Conservation (phyloP, 1,284 basidiomycete genomes). For the Cutaneotrichosporon mucoides region DNA sequence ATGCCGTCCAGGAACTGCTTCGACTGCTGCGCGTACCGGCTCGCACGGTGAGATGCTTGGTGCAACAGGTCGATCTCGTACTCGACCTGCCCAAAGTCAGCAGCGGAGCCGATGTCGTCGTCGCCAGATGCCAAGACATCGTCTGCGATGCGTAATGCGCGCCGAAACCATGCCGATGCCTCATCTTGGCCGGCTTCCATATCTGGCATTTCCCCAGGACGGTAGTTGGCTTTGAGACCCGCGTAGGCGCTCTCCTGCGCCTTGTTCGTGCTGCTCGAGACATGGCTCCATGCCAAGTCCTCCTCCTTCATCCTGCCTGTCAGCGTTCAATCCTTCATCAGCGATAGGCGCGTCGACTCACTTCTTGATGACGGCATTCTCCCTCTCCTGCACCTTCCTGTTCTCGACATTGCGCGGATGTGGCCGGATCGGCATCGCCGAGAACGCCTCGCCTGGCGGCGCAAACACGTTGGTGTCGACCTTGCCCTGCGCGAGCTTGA, state of each 20-base stretch:
- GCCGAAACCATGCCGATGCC: conserved; percentile 30
- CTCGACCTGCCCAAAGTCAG: conserved; percentile 45
- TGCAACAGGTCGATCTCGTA: conserved; percentile 47
- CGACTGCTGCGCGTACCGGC: conserved; percentile 44
- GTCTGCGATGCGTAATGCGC: conserved; percentile 34
- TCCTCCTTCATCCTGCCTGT: conserved; percentile 36
- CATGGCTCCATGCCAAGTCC: conserved; percentile 39
- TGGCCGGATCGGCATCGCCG: conserved; percentile 26
- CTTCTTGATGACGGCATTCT: conserved; percentile 33
- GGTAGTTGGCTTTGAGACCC: not conserved
- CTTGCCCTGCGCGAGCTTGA: conserved; percentile 37
- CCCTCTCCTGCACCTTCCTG: conserved; percentile 28
- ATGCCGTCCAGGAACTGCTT: conserved; percentile 48
- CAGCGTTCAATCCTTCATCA: not conserved
- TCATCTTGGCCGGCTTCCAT: conserved; percentile 19
- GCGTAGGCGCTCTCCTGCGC: too few species aligned
- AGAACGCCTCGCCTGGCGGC: conserved; percentile 21
- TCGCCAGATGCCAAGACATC: conserved; percentile 30
- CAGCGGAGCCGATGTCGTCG: conserved; percentile 22
- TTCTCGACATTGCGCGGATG: conserved; percentile 48
- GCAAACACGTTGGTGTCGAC: conserved; percentile 47
- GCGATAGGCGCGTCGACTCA: not conserved
- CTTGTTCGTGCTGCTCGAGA: conserved; percentile 33
- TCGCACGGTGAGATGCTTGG: conserved; percentile 41
- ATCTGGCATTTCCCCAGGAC: conserved; percentile 15